phyloP scores from a whole-genome alignment of 106 monocot species.

The Iris macrosiphon region DNA sequence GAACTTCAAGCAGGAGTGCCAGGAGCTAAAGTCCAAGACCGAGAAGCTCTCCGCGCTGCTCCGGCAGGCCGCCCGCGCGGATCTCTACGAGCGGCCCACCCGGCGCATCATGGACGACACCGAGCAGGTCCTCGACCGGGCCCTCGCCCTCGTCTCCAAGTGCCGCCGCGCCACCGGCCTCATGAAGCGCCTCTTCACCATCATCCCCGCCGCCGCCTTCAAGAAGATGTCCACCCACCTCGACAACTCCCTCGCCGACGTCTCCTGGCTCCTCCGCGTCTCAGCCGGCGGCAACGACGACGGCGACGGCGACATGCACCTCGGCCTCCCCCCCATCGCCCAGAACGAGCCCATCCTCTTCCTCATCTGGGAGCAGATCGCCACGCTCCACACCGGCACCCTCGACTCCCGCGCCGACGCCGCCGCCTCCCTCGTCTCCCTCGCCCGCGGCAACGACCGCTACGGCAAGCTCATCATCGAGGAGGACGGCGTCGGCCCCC shows the following conservation, averaged over 20 bases:
- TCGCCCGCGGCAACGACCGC: conserved; percentile 82
- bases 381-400: conserved; percentile 68
- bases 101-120: conserved; percentile 74
- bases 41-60: conserved; percentile 41
- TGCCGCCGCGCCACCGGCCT: conserved; percentile 33
- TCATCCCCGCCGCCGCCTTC: conserved; percentile 48
- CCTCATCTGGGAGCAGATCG: conserved; percentile 93
- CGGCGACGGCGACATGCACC: conserved; percentile 52
- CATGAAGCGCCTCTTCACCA: conserved; percentile 49
- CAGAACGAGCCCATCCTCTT: conserved; percentile 95
- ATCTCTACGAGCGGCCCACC: conserved; percentile 69
- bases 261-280: conserved; percentile 76
- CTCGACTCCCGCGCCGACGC: conserved; percentile 59
- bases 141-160: conserved; percentile 36
- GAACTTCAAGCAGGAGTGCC: conserved; percentile 34
- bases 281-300: conserved; percentile 43
- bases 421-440: conserved; percentile 73
- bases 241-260: conserved; percentile 62
- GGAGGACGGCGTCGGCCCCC: conserved; percentile 79
- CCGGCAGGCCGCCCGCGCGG: conserved; percentile 57
- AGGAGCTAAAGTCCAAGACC: conserved; percentile 39
- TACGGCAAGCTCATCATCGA: conserved; percentile 83
- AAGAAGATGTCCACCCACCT: conserved; percentile 48
- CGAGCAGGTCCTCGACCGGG: conserved; percentile 50
- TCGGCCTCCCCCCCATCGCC: conserved; percentile 92